Evolutionary conservation across 768 basidiomycete species (phyloP), one percentile per base, ranked within the genome.

Genomic region (Coprinopsis cinerea): DNA sequence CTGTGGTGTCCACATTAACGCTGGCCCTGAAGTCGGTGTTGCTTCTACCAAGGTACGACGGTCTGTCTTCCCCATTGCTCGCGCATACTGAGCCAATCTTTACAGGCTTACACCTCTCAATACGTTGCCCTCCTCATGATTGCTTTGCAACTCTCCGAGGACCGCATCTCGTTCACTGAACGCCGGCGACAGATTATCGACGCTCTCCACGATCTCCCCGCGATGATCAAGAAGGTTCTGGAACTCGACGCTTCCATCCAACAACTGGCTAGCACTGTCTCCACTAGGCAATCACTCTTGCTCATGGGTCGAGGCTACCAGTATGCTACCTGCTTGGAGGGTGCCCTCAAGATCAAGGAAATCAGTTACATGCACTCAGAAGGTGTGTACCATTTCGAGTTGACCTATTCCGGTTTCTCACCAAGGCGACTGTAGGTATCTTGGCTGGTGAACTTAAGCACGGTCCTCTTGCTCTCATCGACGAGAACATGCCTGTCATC

Each of bases 1-100:
- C 73, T 96, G 93, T 55, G 96, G 96, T 86, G 85, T 99, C 46
- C 96, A 98, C 73, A 97, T 99, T 75, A 99, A 99, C 63, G 96
- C 93, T 60, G 93, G 93, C 17, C 94, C 94, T 47, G 94, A 98
- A 75, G 93, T 99, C 56, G 95, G 96, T 77, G 96, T 99, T 52
- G 96, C 96, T 4, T 97, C 93, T 15, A 98, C 96, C 52, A 99
- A 99, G 82, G 87, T 84, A 37, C 47, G 71, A 61, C 5, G 41
- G 45, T 37, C 41, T 18, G 13, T 20, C 20, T 39, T 24, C 27
- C 14, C 35, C 34, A 15, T 51, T 4, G 1, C 3, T 0, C 5
- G 23, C 4, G 9, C 10, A n/a, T 15, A 44, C 44, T 57, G 3
- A 62, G 7, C 44, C 10, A 36, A 30, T 40, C 44, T 51, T 42